Percentiles rank a stretch among this genome's conserved stretches.
phyloP scores from a whole-genome alignment of 176 grass and related monocot genomes.

The Elymus sibiricus region DNA sequence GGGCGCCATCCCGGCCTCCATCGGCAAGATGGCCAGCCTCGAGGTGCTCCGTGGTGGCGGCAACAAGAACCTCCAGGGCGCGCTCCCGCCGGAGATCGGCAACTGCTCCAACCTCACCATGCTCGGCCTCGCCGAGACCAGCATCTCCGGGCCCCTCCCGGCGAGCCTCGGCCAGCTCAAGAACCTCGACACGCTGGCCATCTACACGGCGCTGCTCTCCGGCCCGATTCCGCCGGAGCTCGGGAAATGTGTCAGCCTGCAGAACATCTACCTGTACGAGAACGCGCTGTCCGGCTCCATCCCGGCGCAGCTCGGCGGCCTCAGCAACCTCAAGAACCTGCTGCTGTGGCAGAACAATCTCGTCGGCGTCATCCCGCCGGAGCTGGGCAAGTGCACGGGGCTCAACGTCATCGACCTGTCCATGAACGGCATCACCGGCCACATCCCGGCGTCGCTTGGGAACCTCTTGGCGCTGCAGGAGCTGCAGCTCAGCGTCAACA shows the following conservation, averaged over 20 bases:
- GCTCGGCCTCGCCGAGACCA: slow-evolving; percentile 80
- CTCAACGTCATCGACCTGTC: slow-evolving; percentile 66
- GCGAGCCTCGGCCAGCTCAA: slow-evolving; percentile 47
- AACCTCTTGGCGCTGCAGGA: slow-evolving; percentile 60
- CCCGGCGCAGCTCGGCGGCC: slow-evolving; percentile 60
- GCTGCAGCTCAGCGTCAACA: slow-evolving; percentile 79
- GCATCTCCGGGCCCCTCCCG: slow-evolving; percentile 65
- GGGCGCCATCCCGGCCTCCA: slow-evolving; percentile 53
- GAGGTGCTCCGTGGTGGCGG: slow-evolving; percentile 59
- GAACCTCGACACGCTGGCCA: slow-evolving; percentile 63
- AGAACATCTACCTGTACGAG: slow-evolving; percentile 76
- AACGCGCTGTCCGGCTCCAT: slow-evolving; percentile 71
- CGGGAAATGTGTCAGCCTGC: slow-evolving; percentile 46
- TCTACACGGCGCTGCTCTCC: slow-evolving; percentile 73
- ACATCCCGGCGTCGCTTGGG: slow-evolving; percentile 72
- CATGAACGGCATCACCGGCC: slow-evolving; percentile 71
- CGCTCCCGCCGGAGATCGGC: slow-evolving; percentile 57
- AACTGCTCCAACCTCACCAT: slow-evolving; percentile 56
- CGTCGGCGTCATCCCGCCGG: slow-evolving; percentile 80
- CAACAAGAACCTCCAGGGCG: slow-evolving; percentile 73
- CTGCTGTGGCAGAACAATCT: slow-evolving; percentile 85
- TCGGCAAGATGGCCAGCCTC: slow-evolving; percentile 49
- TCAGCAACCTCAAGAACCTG: slow-evolving; percentile 55
- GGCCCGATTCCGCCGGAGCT: slow-evolving; percentile 72
- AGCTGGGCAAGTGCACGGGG: slow-evolving; percentile 47